phyloP scores from a whole-genome alignment of 768 basidiomycete genomes.

The Galerina sulciceps region DNA sequence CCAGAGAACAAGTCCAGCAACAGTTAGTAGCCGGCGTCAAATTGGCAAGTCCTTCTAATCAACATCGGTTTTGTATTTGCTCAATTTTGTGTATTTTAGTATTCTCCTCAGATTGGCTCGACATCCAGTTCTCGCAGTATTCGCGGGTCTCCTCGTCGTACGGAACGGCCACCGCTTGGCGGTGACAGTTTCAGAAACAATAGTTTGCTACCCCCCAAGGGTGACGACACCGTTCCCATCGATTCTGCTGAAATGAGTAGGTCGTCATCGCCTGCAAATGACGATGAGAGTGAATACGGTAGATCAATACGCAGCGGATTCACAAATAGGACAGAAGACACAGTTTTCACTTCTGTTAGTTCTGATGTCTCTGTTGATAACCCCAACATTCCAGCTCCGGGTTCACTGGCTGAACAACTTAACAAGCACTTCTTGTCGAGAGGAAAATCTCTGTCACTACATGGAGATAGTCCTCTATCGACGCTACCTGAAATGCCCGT shows the following conservation, averaged over 20 bases:
- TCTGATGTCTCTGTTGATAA: slow-evolving; percentile 47
- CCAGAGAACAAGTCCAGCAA: slow-evolving; percentile 86
- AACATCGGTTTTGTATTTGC: background rate
- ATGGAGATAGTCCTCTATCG: slow-evolving; percentile 42
- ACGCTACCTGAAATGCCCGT: slow-evolving; percentile 45
- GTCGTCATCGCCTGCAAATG: slow-evolving; percentile 49
- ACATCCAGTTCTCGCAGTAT: slow-evolving; percentile 70
- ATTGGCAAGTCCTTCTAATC: slow-evolving; percentile 50
- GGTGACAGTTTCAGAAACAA: slow-evolving; percentile 43
- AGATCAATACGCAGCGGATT: slow-evolving; percentile 46
- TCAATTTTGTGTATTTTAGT: slow-evolving; percentile 42
- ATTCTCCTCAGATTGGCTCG: slow-evolving; percentile 62
- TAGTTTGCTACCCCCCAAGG: slow-evolving; percentile 45
- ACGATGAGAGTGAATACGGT: slow-evolving; percentile 61
- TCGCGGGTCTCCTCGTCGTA: slow-evolving; percentile 68
- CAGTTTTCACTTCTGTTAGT: slow-evolving; percentile 58
- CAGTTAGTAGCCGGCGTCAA: slow-evolving; percentile 77
- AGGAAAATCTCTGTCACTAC: slow-evolving; percentile 44
- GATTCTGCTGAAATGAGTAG: slow-evolving; percentile 48
- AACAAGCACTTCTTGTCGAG: slow-evolving; percentile 58
- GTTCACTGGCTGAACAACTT: slow-evolving; percentile 65
- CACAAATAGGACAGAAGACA: slow-evolving; percentile 54
- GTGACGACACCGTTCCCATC: slow-evolving; percentile 41
- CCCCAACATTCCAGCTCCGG: slow-evolving; percentile 39
- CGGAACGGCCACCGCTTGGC: slow-evolving; percentile 48